Evolutionary conservation across 2,329 filamentous ascomycete species (phyloP).

Genomic region (Myriosclerotinia duriaeana): DNA sequence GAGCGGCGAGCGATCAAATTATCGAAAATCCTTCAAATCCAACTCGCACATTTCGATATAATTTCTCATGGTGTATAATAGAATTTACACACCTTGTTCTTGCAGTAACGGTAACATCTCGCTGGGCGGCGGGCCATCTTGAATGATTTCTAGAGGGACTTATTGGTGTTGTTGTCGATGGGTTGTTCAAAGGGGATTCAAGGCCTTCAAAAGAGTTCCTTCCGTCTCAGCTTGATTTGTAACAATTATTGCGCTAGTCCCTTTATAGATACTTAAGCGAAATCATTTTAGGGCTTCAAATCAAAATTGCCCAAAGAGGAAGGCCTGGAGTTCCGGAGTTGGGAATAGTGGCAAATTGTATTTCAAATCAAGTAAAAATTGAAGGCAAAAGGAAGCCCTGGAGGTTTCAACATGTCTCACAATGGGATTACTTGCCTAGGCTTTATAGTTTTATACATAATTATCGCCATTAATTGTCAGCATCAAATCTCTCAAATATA

Average conservation of each 20-base stretch:
- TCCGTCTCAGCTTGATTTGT: constrained; percentile 18
- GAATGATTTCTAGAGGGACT: constrained; percentile 60
- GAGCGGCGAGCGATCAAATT: constrained; percentile 24
- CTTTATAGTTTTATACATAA: not conserved
- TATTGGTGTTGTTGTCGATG: constrained; percentile 48
- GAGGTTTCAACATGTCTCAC: constrained; percentile 14
- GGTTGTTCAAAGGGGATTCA: constrained; percentile 26
- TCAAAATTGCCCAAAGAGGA: constrained; percentile 3
- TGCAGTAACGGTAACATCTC: constrained; percentile 99
- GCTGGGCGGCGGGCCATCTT: constrained; percentile 99
- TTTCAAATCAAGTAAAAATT: constrained; percentile 18
- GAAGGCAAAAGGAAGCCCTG: not conserved
- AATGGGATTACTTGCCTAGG: constrained; percentile 25
- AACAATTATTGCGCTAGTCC: not conserved
- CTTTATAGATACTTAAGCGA: constrained; percentile 22
- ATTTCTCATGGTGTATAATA: constrained; percentile 13
- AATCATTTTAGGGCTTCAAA: constrained; percentile 18
- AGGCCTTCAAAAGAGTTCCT: constrained; percentile 23
- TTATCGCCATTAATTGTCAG: not conserved
- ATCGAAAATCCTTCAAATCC: constrained; percentile 19
- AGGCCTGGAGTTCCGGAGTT: constrained; percentile 13
- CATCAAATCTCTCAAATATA: not conserved
- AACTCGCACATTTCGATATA: constrained; percentile 15
- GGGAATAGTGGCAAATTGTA: constrained; percentile 17
- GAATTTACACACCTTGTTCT: constrained; percentile 87